Percentiles rank a stretch among this genome's conserved stretches.
These are phyloP conservation scores for Pleurotus salmoneostramineus DNA, from an alignment of 768 basidiomycete genomes.

Conservation along the genomic window DNA sequence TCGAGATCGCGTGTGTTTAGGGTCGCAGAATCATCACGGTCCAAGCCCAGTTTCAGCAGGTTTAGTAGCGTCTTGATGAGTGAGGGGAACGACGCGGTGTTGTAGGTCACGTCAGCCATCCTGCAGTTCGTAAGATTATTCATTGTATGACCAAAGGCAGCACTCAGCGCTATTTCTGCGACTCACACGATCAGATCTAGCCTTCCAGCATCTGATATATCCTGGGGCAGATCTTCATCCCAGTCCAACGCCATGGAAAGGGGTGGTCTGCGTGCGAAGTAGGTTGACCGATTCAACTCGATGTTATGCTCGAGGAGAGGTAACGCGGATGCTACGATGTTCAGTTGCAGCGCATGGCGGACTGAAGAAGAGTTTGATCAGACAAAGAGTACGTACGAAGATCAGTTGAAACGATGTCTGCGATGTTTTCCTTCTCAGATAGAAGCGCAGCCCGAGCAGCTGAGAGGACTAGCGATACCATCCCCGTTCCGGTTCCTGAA, in stretches of 20 bases:
- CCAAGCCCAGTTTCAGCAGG: too few species aligned
- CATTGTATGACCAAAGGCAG: too few species aligned
- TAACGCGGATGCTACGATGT: slow-evolving; percentile 66
- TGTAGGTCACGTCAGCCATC: slow-evolving; percentile 93
- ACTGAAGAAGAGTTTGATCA: background rate
- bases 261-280: slow-evolving; percentile 25
- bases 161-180: too few species aligned
- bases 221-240: slow-evolving; percentile 50
- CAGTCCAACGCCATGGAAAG: slow-evolving; percentile 61
- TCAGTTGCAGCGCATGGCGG: background rate
- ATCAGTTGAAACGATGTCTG: slow-evolving; percentile 61
- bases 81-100: slow-evolving; percentile 78
- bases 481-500: slow-evolving; percentile 80
- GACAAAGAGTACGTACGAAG: slow-evolving; percentile 47
- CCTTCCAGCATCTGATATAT: slow-evolving; percentile 29
- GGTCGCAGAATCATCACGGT: too few species aligned
- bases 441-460: slow-evolving; percentile 41
- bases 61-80: slow-evolving; percentile 59
- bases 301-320: slow-evolving; percentile 76
- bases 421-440: slow-evolving; percentile 15
- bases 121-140: slow-evolving; percentile 29
- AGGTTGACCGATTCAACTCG: slow-evolving; percentile 30
- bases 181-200: slow-evolving; percentile 73
- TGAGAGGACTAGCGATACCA: slow-evolving; percentile 68
- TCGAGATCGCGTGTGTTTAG: too few species aligned